Base-by-base conservation (phyloP, 106 monocot genomes). In the Allium cepa region DNA sequence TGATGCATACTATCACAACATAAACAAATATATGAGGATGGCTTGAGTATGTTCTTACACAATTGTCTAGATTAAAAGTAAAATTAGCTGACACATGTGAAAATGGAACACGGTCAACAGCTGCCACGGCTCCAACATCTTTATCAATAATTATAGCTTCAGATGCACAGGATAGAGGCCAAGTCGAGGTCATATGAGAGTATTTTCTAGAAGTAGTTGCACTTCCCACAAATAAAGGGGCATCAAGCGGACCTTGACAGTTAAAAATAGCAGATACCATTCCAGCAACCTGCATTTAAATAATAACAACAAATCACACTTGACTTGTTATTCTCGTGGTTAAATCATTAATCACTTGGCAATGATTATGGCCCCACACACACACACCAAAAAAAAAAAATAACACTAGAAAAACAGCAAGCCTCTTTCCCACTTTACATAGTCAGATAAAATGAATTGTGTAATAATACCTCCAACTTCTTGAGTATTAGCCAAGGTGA, bases 41-140 rank as follows among this genome's bases (percentile, higher is more conserved):
- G 36, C 36, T 4, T 4, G 36, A 36, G 5, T 36, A 5, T 10
- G 17, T 15, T 79, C 99, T 81, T 81, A 99, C 99, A 76, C 82
- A 79, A 50, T 99, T 99, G 63, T 99, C 99, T 56, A 93, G 92
- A 57, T 99, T 93, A 69, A 82, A 99, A 22, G 93, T 93, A 72
- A 93, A 99, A 87, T 99, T 99, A 28, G 99, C 93, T 51, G 99
- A 99, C 50, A 87, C 87, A 81, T 99, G 92, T 17, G 90, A 85
- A 72, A 93, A 83, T 47, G 93, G 99, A 79, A 99, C 87, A 70
- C 73, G 82, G 65, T 99, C 99, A 81, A 99, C 82, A 50, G 99
- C 99, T 51, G 99, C 99, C 53, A 99, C 93, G n/a, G 89, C 92
- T 59, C 99, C 99, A 81, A 87, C 80, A 50, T 97, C 97, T 79